Evolutionary conservation across 1,284 basidiomycete genomes (phyloP), one percentile per base, ranked within the genome.

Genomic region (Cryptococcus jaspeensis): DNA sequence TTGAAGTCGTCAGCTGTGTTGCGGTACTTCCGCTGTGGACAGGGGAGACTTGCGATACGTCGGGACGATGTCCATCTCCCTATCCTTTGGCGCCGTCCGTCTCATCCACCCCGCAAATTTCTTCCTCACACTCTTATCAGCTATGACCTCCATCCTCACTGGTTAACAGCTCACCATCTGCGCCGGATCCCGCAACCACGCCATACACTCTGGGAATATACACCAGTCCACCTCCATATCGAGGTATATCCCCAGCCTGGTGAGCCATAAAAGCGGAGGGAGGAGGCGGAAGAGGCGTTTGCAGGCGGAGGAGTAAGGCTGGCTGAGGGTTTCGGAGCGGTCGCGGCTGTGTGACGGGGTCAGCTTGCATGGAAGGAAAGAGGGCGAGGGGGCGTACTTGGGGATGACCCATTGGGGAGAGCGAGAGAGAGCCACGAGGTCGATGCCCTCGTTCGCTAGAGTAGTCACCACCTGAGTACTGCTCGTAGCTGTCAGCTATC

Each of bases 381-480:
- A 9, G 28, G 28, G 28, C 5, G 28, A 9, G 28, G 28, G 28
- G 28, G 28, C 28, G 28, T 32, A 32, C 28, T 32, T 32, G 28
- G 28, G 28, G 9, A 32, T 32, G 9, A 32, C 28, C 28, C 28
- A 32, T 32, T 32, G 28, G 9, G 28, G 28, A 5, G 28, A 61
- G 42, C 63, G 56, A 3, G 61, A 59, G 15, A 67, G 41, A 15
- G 62, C 56, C n/a, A 58, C 51, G 18, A 70, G 55, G 37, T 65
- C 51, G 52, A 63, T 60, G 15, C 60, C 48, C n/a, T 67, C 66
- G 23, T 59, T 52, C 8, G 61, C 49, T 3, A 70, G 58, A 1
- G 61, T 52, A 6, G 60, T 53, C 12, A 67, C 58, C n/a, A 64
- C 52, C 53, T 70, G 68, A n/a, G 55, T 55, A 15, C 51, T 55